These are phyloP conservation scores for Colletotrichum lindemuthianum DNA, from an alignment of 2,329 filamentous ascomycete genomes.

Conservation along the genomic window DNA sequence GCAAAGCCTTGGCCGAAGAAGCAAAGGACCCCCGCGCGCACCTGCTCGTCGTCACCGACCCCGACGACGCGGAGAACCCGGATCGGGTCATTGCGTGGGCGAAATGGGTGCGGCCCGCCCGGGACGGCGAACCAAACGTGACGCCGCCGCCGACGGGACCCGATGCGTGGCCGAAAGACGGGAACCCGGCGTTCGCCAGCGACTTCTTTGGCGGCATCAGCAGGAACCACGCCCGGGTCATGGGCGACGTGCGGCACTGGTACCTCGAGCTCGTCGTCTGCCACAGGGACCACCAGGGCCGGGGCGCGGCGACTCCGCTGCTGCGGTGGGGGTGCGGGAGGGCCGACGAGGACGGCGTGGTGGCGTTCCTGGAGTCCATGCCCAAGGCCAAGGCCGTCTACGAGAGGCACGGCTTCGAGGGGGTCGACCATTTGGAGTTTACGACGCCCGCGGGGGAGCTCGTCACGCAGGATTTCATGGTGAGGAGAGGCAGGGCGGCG, in stretches of 20 bases:
- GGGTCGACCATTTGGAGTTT: slow-evolving; percentile 49
- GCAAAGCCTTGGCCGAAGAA: slow-evolving; percentile 47
- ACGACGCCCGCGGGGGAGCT: slow-evolving; percentile 42
- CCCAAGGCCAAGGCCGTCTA: slow-evolving; percentile 58
- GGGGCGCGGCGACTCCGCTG: slow-evolving; percentile 55
- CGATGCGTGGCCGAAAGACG: slow-evolving; percentile 52
- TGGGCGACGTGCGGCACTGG: slow-evolving; percentile 56
- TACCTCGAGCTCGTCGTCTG: slow-evolving; percentile 60
- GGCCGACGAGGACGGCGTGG: slow-evolving; percentile 54
- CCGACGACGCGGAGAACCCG: slow-evolving; percentile 27
- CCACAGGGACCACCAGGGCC: slow-evolving; percentile 53
- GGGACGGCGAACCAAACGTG: slow-evolving; percentile 38
- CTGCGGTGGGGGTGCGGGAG: slow-evolving; percentile 58
- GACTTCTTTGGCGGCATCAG: slow-evolving; percentile 53
- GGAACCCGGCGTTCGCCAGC: slow-evolving; percentile 47
- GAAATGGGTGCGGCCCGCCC: slow-evolving; percentile 55
- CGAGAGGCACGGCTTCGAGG: slow-evolving; percentile 57
- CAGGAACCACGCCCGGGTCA: slow-evolving; percentile 47
- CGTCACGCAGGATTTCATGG: slow-evolving; percentile 50
- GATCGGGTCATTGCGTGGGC: slow-evolving; percentile 54
- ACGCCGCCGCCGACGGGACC: slow-evolving; percentile 35
- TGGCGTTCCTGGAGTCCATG: slow-evolving; percentile 63
- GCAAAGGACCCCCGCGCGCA: slow-evolving; percentile 50
- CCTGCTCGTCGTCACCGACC: slow-evolving; percentile 52
- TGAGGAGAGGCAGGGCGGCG: slow-evolving; percentile 39